A percentile compares a stretch with the other conserved stretches of the same genome.
Evolutionary conservation across 805 yeast genomes (phyloP).

Genomic region (Kregervanrija delftensis): DNA sequence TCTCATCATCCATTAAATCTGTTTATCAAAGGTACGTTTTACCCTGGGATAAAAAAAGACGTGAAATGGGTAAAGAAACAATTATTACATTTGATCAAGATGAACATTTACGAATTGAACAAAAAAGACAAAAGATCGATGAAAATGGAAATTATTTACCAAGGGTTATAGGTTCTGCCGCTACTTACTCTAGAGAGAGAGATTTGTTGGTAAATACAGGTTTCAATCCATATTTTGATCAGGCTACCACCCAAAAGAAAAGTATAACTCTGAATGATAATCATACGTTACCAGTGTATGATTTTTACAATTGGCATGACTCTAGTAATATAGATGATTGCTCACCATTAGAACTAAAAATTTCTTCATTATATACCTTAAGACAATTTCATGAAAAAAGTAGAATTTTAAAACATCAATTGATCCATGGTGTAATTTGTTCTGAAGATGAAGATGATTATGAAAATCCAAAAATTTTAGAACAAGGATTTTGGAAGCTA

Average conservation of each 20-base stretch:
- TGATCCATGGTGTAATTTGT: conserved; percentile 13
- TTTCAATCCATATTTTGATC: conserved; percentile 41
- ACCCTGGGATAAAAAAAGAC: conserved; percentile 15
- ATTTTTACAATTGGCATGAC: conserved; percentile 39
- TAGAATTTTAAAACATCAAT: conserved; percentile 30
- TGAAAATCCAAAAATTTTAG: conserved; percentile 25
- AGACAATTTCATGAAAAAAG: conserved; percentile 56
- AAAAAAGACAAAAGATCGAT: conserved; percentile 1
- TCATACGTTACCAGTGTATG: conserved; percentile 32
- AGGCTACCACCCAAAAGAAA: conserved; percentile 36
- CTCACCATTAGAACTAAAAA: conserved; percentile 31
- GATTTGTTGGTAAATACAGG: conserved; percentile 45
- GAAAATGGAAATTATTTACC: conserved; percentile 23
- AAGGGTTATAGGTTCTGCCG: conserved; percentile 38
- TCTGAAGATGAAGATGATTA: conserved; percentile 6
- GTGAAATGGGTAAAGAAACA: conserved; percentile 6
- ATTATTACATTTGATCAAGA: conserved; percentile 2
- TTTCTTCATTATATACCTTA: conserved; percentile 46
- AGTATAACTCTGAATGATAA: conserved; percentile 30
- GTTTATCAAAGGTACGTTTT: conserved; percentile 44
- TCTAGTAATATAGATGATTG: conserved; percentile 29
- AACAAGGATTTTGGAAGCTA: conserved; percentile 37
- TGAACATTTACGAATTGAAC: neutral
- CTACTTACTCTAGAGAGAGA: conserved; percentile 39
- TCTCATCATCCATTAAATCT: conserved; percentile 58